Conservation (phyloP, 306 rosid genomes). For the Casuarina glauca region DNA sequence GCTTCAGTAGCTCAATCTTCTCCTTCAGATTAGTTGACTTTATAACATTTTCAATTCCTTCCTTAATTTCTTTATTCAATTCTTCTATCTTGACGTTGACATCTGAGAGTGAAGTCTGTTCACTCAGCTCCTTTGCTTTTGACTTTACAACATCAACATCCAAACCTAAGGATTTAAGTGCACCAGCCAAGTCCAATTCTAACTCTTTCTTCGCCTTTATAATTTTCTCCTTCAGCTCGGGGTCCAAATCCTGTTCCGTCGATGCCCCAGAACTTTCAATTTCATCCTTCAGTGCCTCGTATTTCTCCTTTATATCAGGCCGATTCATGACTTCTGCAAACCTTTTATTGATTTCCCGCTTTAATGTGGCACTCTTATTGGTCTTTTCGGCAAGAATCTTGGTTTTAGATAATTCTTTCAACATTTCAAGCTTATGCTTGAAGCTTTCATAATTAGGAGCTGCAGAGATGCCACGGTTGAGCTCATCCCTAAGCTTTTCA, state of each 20-base stretch:
- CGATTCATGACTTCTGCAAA: slow-evolving; percentile 42
- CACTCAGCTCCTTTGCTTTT: slow-evolving; percentile 31
- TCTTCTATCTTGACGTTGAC: slow-evolving; percentile 47
- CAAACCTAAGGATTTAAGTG: slow-evolving; percentile 60
- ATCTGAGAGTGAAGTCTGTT: slow-evolving; percentile 36
- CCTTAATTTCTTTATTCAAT: slow-evolving; percentile 47
- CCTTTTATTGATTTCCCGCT: slow-evolving; percentile 59
- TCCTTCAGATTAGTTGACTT: slow-evolving; percentile 60
- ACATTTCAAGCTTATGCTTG: slow-evolving; percentile 51
- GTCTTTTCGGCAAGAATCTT: slow-evolving; percentile 43
- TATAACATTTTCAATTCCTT: slow-evolving; percentile 47
- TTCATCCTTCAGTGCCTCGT: slow-evolving; percentile 55
- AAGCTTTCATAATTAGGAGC: slow-evolving; percentile 64
- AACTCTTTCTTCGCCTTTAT: slow-evolving; percentile 55
- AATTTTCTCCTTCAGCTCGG: slow-evolving; percentile 55
- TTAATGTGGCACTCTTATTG: slow-evolving; percentile 37
- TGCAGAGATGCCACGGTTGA: slow-evolving; percentile 47
- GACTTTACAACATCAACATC: slow-evolving; percentile 43
- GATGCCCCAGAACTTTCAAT: slow-evolving; percentile 52
- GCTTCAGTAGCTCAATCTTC: slow-evolving; percentile 62
- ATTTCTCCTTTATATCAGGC: slow-evolving; percentile 58
- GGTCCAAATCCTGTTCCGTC: slow-evolving; percentile 47
- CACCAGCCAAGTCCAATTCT: slow-evolving; percentile 49
- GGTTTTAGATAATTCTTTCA: slow-evolving; percentile 57
- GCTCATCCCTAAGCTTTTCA: slow-evolving; percentile 58